Evolutionary conservation across 2,329 filamentous ascomycete genomes (phyloP).

Genomic region (Colletotrichum viniferum): DNA sequence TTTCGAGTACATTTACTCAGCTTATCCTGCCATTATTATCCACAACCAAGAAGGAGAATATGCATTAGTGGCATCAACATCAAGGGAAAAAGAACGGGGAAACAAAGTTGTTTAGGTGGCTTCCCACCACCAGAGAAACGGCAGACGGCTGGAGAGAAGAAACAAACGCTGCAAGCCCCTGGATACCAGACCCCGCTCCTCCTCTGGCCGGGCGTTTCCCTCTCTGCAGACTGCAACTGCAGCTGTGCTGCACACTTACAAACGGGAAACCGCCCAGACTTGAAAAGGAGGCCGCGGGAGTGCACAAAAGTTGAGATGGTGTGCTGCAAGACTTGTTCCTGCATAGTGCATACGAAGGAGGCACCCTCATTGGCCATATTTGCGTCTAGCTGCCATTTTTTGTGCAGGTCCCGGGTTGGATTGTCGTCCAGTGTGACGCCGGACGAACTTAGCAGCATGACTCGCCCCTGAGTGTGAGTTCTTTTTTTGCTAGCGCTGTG

Average conservation of each 20-base stretch:
- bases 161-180: constrained; percentile 7
- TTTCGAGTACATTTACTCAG: not conserved
- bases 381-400: not conserved
- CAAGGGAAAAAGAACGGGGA: not conserved
- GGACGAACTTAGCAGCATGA: constrained; percentile 5
- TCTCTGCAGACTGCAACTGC: not conserved
- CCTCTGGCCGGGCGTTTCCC: not conserved
- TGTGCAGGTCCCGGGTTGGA: constrained; percentile 4
- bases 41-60: not conserved
- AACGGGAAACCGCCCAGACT: not conserved
- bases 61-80: not conserved
- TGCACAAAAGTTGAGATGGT: constrained; percentile 13
- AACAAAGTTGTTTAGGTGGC: not conserved
- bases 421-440: constrained; percentile 4
- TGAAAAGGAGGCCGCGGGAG: constrained; percentile 5
- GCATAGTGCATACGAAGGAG: not conserved
- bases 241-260: not conserved
- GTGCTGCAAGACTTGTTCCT: constrained; percentile 5
- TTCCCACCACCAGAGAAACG: not conserved
- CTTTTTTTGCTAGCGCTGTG: constrained; percentile 3
- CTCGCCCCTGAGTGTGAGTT: constrained; percentile 7
- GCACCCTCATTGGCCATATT: not conserved
- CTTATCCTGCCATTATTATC: not conserved
- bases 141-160: not conserved
- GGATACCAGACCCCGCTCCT: constrained; percentile 1